These are phyloP conservation scores for Floccularia luteovirens DNA, from an alignment of 768 basidiomycete species.

Conservation along the genomic window DNA sequence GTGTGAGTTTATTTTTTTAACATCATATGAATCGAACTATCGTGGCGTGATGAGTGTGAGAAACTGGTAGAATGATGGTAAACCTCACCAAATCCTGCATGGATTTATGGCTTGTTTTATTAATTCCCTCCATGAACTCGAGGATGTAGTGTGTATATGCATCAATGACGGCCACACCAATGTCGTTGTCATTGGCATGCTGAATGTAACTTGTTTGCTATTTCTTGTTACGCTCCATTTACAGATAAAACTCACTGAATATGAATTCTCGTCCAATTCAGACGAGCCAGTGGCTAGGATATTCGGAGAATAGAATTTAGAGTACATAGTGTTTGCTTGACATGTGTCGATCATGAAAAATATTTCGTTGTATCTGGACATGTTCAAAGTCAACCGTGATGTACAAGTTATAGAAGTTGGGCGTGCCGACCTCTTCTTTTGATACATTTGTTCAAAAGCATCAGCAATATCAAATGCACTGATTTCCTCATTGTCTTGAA, in stretches of 20 bases:
- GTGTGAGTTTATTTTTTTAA: slow-evolving; percentile 68
- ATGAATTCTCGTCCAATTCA: slow-evolving; percentile 80
- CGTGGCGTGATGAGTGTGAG: not conserved
- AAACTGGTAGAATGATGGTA: not conserved
- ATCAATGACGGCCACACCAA: slow-evolving; percentile 95
- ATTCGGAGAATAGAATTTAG: slow-evolving; percentile 88
- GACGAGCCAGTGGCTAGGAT: slow-evolving; percentile 90
- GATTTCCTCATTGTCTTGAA: slow-evolving; percentile 98
- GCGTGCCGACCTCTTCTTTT: slow-evolving; percentile 84
- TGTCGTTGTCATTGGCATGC: slow-evolving; percentile 91
- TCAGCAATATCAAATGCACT: slow-evolving; percentile 97
- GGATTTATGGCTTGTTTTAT: slow-evolving; percentile 79
- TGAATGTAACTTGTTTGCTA: slow-evolving; percentile 18
- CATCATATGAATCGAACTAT: slow-evolving; percentile 82
- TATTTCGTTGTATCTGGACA: slow-evolving; percentile 80
- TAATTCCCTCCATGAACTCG: slow-evolving; percentile 85
- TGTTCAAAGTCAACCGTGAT: not conserved
- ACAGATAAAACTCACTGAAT: slow-evolving; percentile 72
- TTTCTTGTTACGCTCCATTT: not conserved
- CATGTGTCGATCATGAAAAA: slow-evolving; percentile 99
- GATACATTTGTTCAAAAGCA: slow-evolving; percentile 97
- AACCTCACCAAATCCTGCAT: slow-evolving; percentile 74
- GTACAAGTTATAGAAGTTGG: not conserved
- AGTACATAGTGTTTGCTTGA: slow-evolving; percentile 94
- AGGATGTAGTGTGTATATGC: slow-evolving; percentile 89